Percentiles rank a stretch among this genome's conserved stretches.
These are phyloP conservation scores for Aristolochia californica DNA, from an alignment of 164 flowering plant species.

Conservation along the genomic window DNA sequence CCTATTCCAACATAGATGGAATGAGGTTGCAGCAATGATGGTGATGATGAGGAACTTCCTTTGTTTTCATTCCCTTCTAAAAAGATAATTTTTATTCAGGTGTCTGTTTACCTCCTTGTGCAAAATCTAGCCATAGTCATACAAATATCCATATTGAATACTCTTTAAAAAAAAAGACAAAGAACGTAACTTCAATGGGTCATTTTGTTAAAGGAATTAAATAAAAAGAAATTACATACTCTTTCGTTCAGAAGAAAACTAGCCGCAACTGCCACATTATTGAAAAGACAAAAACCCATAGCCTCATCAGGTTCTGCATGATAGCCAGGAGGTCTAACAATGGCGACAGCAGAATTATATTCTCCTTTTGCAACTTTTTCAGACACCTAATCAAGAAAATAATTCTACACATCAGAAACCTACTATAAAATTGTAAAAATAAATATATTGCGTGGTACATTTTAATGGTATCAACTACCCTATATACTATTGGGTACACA, in stretches of 20 bases:
- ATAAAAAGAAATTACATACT: conserved; percentile 30
- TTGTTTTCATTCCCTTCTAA: no score
- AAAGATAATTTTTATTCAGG: no score
- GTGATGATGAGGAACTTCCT: no score
- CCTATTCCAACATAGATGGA: no score
- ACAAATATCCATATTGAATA: no score
- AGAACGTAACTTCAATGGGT: no score
- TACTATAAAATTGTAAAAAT: not conserved
- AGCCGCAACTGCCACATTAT: conserved; percentile 86
- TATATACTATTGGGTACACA: no score
- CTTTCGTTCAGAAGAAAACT: conserved; percentile 60
- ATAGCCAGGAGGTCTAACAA: conserved; percentile 99
- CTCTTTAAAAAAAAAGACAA: no score
- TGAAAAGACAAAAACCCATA: conserved; percentile 93
- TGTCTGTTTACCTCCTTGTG: no score
- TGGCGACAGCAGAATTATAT: conserved; percentile 72
- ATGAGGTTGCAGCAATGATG: no score
- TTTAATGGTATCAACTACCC: no score
- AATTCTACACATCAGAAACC: not conserved
- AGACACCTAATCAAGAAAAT: conserved; percentile 36
- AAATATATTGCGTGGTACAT: not conserved
- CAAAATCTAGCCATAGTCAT: no score
- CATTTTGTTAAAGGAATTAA: not conserved
- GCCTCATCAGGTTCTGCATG: conserved; percentile 86
- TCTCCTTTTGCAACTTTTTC: conserved; percentile 87